Percentiles rank a stretch among this genome's conserved stretches.
Evolutionary conservation across 345 rosid genomes (phyloP).

Genomic region (Bruguiera gymnorhiza): DNA sequence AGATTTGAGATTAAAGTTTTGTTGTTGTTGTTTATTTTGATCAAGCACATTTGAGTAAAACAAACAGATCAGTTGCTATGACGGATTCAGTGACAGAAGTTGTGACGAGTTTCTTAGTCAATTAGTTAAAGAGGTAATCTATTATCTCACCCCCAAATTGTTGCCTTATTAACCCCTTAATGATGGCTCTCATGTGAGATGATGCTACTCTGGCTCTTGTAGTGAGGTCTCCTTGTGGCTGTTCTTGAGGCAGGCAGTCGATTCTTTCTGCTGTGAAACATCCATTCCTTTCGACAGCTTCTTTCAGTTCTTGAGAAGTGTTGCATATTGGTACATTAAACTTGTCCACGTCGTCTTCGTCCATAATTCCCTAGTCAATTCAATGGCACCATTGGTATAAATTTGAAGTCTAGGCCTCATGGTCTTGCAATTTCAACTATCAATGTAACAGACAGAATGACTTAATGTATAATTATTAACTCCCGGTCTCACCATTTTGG

Average conservation of each 20-base stretch:
- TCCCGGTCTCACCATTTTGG: background rate
- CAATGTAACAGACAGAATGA: too few species aligned
- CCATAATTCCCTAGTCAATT: background rate
- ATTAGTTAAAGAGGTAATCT: background rate
- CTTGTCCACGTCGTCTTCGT: constrained; percentile 5
- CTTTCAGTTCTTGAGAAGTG: constrained; percentile 2
- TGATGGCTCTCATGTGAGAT: constrained; percentile 1
- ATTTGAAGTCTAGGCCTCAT: too few species aligned
- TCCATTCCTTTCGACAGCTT: background rate
- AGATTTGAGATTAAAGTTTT: too few species aligned
- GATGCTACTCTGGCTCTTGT: background rate
- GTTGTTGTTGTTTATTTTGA: too few species aligned
- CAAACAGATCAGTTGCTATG: background rate
- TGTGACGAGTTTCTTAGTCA: background rate
- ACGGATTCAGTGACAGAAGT: background rate
- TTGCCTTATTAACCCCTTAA: background rate
- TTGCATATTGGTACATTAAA: constrained; percentile 12
- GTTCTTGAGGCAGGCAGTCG: background rate
- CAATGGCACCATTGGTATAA: too few species aligned
- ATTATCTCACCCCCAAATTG: constrained; percentile 7
- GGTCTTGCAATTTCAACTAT: too few species aligned
- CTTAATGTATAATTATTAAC: too few species aligned
- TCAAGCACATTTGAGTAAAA: background rate
- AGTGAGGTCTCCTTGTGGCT: background rate
- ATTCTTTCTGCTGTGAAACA: background rate